Conservation (phyloP, 2,329 filamentous ascomycete genomes). For the Pezicula neosporulosa region DNA sequence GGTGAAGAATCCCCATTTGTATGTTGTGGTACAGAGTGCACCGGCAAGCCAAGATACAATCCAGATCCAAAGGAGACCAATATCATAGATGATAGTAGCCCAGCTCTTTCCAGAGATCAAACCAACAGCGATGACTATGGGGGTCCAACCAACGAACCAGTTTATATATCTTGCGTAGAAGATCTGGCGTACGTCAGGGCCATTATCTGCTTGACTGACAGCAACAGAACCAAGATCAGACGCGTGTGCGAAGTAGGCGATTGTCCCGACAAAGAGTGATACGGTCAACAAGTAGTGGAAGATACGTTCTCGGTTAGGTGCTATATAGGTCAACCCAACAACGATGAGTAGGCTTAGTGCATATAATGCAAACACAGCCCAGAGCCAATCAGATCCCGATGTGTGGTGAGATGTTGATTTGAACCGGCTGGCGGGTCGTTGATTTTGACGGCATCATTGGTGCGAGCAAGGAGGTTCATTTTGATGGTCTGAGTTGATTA, state of each 20-base stretch:
- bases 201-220: conserved; percentile 52
- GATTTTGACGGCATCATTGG: conserved; percentile 20
- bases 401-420: conserved; percentile 37
- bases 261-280: conserved; percentile 54
- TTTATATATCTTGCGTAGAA: conserved; percentile 65
- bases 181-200: conserved; percentile 50
- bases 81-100: conserved; percentile 57
- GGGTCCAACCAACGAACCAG: conserved; percentile 47
- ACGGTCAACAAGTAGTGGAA: conserved; percentile 62
- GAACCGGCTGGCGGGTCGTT: conserved; percentile 16
- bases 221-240: conserved; percentile 61
- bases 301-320: conserved; percentile 41
- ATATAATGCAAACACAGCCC: conserved; percentile 58
- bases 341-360: conserved; percentile 47
- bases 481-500: background rate
- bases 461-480: conserved; percentile 6
- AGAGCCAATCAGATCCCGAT: conserved; percentile 61
- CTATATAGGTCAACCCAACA: conserved; percentile 47
- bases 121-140: conserved; percentile 57
- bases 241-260: conserved; percentile 65
- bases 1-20: conserved; percentile 67
- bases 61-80: conserved; percentile 62
- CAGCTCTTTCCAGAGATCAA: conserved; percentile 61
- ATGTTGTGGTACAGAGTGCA: conserved; percentile 54
- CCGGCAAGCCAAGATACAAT: conserved; percentile 61